Conservation (phyloP, 495 filamentous ascomycete genomes). For the Poronia punctata region DNA sequence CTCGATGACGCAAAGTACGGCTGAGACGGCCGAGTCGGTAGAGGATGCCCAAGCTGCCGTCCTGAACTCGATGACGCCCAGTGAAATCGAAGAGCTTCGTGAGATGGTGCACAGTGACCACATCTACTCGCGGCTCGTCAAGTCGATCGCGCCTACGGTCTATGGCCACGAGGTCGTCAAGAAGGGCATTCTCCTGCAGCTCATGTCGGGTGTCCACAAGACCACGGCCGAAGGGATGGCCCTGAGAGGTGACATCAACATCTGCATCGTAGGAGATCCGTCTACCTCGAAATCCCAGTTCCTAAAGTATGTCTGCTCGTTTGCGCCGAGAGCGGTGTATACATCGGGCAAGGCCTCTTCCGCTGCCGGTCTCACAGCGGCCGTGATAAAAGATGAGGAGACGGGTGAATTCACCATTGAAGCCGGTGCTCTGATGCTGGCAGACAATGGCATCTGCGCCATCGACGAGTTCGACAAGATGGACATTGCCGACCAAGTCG, state of each 20-base stretch:
- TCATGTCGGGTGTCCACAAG: conserved; percentile 90
- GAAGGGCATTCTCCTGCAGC: conserved; percentile 88
- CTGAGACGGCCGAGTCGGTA: conserved; percentile 58
- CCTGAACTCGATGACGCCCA: conserved; percentile 69
- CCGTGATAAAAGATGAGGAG: conserved; percentile 95
- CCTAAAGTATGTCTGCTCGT: conserved; percentile 93
- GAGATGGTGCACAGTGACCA: conserved; percentile 90
- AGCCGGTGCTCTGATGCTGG: conserved; percentile 95
- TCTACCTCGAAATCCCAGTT: conserved; percentile 99
- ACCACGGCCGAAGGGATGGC: conserved; percentile 86
- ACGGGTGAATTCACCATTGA: conserved; percentile 99
- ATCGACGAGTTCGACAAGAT: conserved; percentile 99
- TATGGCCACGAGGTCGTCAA: conserved; percentile 97
- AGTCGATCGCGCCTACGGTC: conserved; percentile 94
- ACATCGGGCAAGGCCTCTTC: conserved; percentile 98
- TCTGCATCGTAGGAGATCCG: conserved; percentile 96
- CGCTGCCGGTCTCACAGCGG: conserved; percentile 93
- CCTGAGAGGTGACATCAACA: conserved; percentile 94
- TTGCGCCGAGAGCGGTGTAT: conserved; percentile 93
- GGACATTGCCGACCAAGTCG: conserved; percentile 96
- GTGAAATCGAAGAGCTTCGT: conserved; percentile 86
- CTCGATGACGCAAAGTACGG: conserved; percentile 62
- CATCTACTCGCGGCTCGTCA: conserved; percentile 87
- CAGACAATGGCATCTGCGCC: conserved; percentile 93
- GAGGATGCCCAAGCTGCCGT: conserved; percentile 86